Evolutionary conservation across 257 asterid genomes (phyloP), one percentile per base, ranked within the genome.

Genomic region (Salvia splendens): DNA sequence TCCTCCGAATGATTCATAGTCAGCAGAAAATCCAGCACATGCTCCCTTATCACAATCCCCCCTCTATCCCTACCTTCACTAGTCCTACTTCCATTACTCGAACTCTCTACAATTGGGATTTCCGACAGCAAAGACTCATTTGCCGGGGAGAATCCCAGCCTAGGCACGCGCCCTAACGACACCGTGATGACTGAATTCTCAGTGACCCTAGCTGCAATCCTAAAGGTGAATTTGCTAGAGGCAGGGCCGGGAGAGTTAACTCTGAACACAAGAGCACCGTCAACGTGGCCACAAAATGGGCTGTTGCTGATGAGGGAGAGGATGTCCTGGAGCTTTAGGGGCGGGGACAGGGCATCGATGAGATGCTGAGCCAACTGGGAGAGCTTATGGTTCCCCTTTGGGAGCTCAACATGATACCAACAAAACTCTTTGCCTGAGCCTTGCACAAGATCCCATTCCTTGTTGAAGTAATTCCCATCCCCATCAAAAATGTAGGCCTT

Each of bases 351-450:
- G 17, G 78, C 91, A 15, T 86, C 84, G n/a, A 94, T 94, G 16
- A 94, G 95, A 65, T 83, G 81, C 33, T 88, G 91, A 2, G 99
- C 99, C 6, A 89, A 87, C 43, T 91, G 96, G 0, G 94, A 81
- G 0, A 88, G 88, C 46, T 80, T 88, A 57, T 87, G 96, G 63
- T 91, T 85, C 53, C 89, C 95, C 74, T 89, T 94, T 0, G 97
- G 96, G 47, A 94, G 95, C 84, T 94, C 97, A 0, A 88, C 99
- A 49, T 94, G 99, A 46, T 87, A 94, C 99, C 99, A 94, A 82
- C 99, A 91, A 67, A 94, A 94, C 49, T 94, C 96, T 72, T 87
- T 88, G 16, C 93, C 99, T 57, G 70, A 69, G 50, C 97, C 99
- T 54, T 79, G 88, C 15, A 36, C 55, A 43, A 94, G 86, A 70